phyloP scores from a whole-genome alignment of 371 early-diverging fungal species.

The Nosema muscidifuracis region DNA sequence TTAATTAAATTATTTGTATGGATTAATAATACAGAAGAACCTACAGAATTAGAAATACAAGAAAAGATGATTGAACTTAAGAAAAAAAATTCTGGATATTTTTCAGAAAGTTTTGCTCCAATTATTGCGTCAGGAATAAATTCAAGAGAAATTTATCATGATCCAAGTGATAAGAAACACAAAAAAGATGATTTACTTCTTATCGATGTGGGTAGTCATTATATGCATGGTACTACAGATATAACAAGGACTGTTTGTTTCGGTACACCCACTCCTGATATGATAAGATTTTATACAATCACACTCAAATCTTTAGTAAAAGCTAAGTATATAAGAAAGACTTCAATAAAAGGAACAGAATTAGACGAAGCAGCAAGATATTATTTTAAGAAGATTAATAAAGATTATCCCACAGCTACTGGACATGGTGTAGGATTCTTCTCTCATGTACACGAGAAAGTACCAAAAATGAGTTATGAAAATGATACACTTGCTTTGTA shows the following conservation, averaged over 20 bases:
- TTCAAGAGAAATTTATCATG: constrained; percentile 94
- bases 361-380: background rate
- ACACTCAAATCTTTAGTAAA: constrained; percentile 92
- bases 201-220: constrained; percentile 95
- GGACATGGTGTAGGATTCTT: constrained; percentile 96
- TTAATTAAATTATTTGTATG: constrained; percentile 80
- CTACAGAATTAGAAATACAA: constrained; percentile 73
- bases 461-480: constrained; percentile 76
- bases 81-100: constrained; percentile 50
- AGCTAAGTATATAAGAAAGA: constrained; percentile 70
- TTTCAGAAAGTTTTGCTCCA: constrained; percentile 83
- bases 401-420: constrained; percentile 94
- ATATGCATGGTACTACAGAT: constrained; percentile 86
- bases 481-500: constrained; percentile 20
- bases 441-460: constrained; percentile 93
- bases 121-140: constrained; percentile 87
- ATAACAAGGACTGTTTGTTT: constrained; percentile 90
- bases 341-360: constrained; percentile 67
- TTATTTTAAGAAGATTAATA: constrained; percentile 67
- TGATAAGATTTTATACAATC: constrained; percentile 83
- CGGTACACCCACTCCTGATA: constrained; percentile 71
- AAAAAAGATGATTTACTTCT: constrained; percentile 72
- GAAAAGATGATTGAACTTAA: constrained; percentile 71
- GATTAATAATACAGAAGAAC: constrained; percentile 73
- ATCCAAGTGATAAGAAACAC: constrained; percentile 70